Evolutionary conservation across 2,329 filamentous ascomycete species (phyloP).

Genomic region (Neodidymelliopsis sp.): DNA sequence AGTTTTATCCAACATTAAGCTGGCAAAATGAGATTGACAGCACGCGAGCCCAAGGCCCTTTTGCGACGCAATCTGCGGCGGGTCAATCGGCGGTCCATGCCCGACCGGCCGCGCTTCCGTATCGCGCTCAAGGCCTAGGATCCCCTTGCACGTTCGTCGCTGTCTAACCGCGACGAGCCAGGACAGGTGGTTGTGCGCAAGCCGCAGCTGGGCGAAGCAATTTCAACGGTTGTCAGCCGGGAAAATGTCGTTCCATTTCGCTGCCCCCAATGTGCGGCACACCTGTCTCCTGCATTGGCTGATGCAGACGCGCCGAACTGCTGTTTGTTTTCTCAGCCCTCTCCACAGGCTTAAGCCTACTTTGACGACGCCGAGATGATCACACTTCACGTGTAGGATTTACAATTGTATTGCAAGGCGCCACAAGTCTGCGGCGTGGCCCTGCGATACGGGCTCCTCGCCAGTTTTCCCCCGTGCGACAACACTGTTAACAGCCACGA

Average conservation of each 20-base stretch:
- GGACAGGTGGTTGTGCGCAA: slow-evolving; percentile 16
- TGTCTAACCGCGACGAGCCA: slow-evolving; percentile 17
- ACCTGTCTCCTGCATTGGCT: slow-evolving; percentile 13
- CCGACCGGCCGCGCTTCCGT: slow-evolving; percentile 8
- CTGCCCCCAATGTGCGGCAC: slow-evolving; percentile 16
- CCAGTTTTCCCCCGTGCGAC: slow-evolving; percentile 15
- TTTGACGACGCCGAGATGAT: slow-evolving; percentile 14
- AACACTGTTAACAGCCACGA: slow-evolving; percentile 15
- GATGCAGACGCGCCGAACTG: slow-evolving; percentile 16
- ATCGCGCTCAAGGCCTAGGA: slow-evolving; percentile 2
- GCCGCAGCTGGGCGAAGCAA: slow-evolving; percentile 17
- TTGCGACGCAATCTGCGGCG: slow-evolving; percentile 8
- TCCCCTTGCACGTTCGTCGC: slow-evolving; percentile 17
- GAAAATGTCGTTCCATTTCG: slow-evolving; percentile 13
- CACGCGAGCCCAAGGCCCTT: slow-evolving; percentile 14
- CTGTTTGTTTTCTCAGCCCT: slow-evolving; percentile 19
- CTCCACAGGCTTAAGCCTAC: slow-evolving; percentile 18
- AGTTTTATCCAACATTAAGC: slow-evolving; percentile 8
- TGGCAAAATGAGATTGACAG: slow-evolving; percentile 7
- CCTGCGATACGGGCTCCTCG: slow-evolving; percentile 8
- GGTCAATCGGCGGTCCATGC: slow-evolving; percentile 12
- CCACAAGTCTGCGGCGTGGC: slow-evolving; percentile 16
- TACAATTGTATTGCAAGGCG: slow-evolving; percentile 8
- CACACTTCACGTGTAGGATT: slow-evolving; percentile 15
- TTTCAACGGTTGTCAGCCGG: slow-evolving; percentile 14